phyloP scores from a whole-genome alignment of 2,329 filamentous ascomycete genomes.

The Scytalidium lignicola region DNA sequence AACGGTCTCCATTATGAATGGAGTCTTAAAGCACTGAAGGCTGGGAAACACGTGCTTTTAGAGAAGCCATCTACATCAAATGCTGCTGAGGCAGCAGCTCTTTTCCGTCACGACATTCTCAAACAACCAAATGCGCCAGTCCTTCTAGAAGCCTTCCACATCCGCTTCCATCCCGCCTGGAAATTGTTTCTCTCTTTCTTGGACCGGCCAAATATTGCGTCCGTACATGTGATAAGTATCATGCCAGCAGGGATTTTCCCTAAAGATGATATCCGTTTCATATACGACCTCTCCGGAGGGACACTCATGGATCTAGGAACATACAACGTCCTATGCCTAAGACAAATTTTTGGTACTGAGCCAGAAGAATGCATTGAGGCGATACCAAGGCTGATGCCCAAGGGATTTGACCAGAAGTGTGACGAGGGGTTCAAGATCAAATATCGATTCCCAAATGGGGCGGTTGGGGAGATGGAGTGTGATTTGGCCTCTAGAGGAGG shows the following conservation, averaged over 20 bases:
- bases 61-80: conserved; percentile 49
- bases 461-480: conserved; percentile 27
- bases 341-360: conserved; percentile 34
- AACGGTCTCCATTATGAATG: conserved; percentile 40
- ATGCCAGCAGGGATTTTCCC: conserved; percentile 28
- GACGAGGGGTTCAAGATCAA: conserved; percentile 30
- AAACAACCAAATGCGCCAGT: conserved; percentile 33
- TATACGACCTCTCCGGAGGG: conserved; percentile 32
- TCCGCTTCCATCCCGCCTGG: conserved; percentile 45
- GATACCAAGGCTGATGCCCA: conserved; percentile 22
- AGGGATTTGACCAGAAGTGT: conserved; percentile 26
- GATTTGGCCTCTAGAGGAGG: conserved; percentile 20
- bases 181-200: conserved; percentile 35
- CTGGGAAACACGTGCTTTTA: conserved; percentile 50
- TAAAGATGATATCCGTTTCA: conserved; percentile 38
- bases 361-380: conserved; percentile 33
- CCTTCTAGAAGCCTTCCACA: conserved; percentile 49
- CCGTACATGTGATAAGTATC: conserved; percentile 26
- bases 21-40: conserved; percentile 40
- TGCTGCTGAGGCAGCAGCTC: conserved; percentile 34
- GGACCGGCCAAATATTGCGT: conserved; percentile 32
- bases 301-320: conserved; percentile 33
- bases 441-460: conserved; percentile 36
- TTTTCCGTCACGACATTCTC: conserved; percentile 38
- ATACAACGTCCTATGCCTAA: conserved; percentile 34